Conservation (phyloP, 1,139 yeast species). For the Zhuliangozyma blackwelliae region DNA sequence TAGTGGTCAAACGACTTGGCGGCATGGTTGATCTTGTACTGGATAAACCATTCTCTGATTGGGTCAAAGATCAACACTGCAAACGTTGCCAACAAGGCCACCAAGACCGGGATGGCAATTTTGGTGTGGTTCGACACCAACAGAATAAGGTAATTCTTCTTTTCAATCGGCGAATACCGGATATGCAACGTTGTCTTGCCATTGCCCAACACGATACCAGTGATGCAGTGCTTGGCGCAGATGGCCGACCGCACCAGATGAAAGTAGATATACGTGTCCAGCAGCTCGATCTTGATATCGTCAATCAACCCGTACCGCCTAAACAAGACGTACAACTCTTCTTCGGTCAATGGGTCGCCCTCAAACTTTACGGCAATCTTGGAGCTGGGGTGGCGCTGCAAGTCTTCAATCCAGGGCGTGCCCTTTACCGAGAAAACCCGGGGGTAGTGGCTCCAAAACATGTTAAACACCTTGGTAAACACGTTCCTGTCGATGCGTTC, state of each 20-base stretch:
- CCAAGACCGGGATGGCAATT: conserved; percentile 60
- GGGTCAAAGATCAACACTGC: conserved; percentile 93
- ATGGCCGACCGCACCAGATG: conserved; percentile 55
- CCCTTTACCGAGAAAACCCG: conserved; percentile 76
- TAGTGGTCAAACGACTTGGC: conserved; percentile 27
- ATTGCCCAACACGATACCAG: conserved; percentile 61
- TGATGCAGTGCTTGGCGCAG: conserved; percentile 85
- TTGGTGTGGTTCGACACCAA: conserved; percentile 73
- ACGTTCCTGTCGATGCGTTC: conserved; percentile 22
- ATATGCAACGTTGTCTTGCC: conserved; percentile 62
- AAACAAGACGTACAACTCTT: conserved; percentile 74
- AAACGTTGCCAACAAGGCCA: conserved; percentile 54
- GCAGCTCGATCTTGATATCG: conserved; percentile 46
- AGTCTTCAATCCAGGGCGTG: conserved; percentile 93
- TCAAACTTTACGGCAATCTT: conserved; percentile 65
- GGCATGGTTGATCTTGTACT: conserved; percentile 59
- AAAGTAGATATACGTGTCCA: conserved; percentile 52
- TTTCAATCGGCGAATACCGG: conserved; percentile 57
- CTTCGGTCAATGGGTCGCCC: conserved; percentile 74
- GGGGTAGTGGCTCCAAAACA: conserved; percentile 26
- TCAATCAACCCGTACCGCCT: conserved; percentile 82
- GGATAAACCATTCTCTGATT: conserved; percentile 75
- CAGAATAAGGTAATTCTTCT: conserved; percentile 50
- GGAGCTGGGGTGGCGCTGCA: conserved; percentile 68
- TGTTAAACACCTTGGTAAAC: conserved; percentile 17